These are phyloP conservation scores for Carpinus fangiana DNA, from an alignment of 306 rosid genomes.

Conservation along the genomic window DNA sequence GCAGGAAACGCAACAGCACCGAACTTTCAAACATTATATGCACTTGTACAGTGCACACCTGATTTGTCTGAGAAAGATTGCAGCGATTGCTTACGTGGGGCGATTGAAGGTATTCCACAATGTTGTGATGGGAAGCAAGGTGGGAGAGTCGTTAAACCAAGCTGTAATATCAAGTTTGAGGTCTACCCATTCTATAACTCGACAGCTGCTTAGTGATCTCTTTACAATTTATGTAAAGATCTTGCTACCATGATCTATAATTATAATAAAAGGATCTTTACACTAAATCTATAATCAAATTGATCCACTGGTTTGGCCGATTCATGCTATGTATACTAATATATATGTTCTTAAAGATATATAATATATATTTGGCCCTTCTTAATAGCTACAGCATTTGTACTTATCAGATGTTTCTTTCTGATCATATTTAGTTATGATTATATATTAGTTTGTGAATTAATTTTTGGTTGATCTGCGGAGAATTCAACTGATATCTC, in stretches of 20 bases:
- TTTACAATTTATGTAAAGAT: no score
- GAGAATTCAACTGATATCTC: neutral
- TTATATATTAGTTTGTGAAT: neutral
- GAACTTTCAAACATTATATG: slow-evolving; percentile 5
- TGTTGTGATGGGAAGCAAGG: slow-evolving; percentile 21
- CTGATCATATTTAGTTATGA: neutral
- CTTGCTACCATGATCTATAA: neutral
- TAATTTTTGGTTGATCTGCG: neutral
- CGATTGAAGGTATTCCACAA: accelerated
- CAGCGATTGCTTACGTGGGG: neutral
- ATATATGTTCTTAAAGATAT: neutral
- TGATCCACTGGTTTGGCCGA: no score
- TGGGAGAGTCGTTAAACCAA: slow-evolving; percentile 31
- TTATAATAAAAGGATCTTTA: no score
- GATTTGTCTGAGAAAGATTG: slow-evolving; percentile 22
- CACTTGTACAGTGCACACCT: slow-evolving; percentile 36
- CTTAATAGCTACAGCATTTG: neutral
- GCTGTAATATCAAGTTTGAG: slow-evolving; percentile 43
- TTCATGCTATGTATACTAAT: no score
- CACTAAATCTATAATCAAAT: no score
- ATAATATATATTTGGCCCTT: neutral
- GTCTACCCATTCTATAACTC: slow-evolving; percentile 10
- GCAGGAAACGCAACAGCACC: neutral
- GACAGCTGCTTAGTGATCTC: neutral
- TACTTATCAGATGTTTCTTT: neutral